phyloP scores from a whole-genome alignment of 345 rosid species.

The Angophora floribunda region DNA sequence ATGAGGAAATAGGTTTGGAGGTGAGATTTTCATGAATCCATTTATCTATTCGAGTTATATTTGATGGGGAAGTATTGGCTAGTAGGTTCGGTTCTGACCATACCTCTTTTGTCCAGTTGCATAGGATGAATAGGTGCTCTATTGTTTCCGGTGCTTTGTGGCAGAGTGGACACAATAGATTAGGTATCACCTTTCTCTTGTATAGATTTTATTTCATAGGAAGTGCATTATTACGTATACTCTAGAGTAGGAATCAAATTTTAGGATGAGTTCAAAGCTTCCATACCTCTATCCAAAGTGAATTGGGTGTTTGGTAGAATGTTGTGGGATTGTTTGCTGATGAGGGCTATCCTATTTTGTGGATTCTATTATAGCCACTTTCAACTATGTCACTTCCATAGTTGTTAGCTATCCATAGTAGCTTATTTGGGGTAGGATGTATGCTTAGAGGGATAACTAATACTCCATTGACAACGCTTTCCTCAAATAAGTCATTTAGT shows the following conservation, averaged over 20 bases:
- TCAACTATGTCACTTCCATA: not conserved
- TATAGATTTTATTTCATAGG: not conserved
- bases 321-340: no score
- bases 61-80: no score
- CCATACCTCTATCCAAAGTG: not conserved
- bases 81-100: no score
- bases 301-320: not conserved
- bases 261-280: not conserved
- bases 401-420: not conserved
- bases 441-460: no score
- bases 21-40: no score
- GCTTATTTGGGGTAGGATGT: rapidly evolving
- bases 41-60: no score
- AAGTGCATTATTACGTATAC: not conserved
- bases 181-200: not conserved
- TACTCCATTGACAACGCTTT: not conserved
- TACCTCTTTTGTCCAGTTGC: no score
- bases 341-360: not conserved
- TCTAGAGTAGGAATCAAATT: not conserved
- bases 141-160: not conserved
- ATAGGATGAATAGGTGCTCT: no score
- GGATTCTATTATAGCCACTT: not conserved
- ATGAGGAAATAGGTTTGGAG: no score
- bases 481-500: no score
- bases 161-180: not conserved